Percentiles rank a stretch among this genome's conserved stretches.
Evolutionary conservation across 495 filamentous ascomycete genomes (phyloP).

Genomic region (Aspergillus affinis): DNA sequence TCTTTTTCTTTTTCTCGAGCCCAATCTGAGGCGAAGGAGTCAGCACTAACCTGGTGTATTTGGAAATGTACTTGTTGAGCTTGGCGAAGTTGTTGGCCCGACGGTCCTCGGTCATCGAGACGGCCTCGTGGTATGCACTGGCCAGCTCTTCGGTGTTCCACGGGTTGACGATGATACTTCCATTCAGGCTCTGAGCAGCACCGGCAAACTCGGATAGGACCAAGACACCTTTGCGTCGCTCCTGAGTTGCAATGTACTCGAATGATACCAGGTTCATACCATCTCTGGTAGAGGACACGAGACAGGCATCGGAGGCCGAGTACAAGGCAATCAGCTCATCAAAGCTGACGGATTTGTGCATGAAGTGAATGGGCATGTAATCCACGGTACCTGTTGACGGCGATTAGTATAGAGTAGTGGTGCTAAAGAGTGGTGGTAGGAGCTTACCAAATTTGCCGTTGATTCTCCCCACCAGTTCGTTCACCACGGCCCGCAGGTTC

Average conservation of each 20-base stretch:
- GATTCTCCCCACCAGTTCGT: conserved; percentile 91
- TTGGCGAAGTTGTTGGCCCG: conserved; percentile 83
- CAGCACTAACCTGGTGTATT: conserved; percentile 74
- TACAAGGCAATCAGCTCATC: conserved; percentile 93
- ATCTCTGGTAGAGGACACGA: conserved; percentile 92
- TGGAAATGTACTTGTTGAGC: conserved; percentile 89
- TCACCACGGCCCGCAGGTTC: conserved; percentile 88
- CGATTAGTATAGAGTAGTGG: not conserved
- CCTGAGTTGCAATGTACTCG: conserved; percentile 93
- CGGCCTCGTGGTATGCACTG: conserved; percentile 87
- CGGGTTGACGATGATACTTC: conserved; percentile 89
- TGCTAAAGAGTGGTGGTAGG: not conserved
- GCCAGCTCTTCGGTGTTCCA: conserved; percentile 98
- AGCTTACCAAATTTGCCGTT: conserved; percentile 82
- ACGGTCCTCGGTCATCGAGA: conserved; percentile 88
- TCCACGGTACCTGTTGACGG: conserved; percentile 71
- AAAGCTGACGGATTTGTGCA: conserved; percentile 91
- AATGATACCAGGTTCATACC: conserved; percentile 99
- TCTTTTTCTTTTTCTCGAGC: not conserved
- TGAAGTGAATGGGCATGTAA: conserved; percentile 97
- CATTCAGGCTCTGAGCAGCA: conserved; percentile 89
- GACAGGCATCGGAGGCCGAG: conserved; percentile 87
- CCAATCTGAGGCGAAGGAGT: not conserved
- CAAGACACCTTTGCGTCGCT: conserved; percentile 83
- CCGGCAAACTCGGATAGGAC: conserved; percentile 95